These are phyloP conservation scores for Lactifluus piperatus DNA, from an alignment of 768 basidiomycete genomes.

Conservation along the genomic window DNA sequence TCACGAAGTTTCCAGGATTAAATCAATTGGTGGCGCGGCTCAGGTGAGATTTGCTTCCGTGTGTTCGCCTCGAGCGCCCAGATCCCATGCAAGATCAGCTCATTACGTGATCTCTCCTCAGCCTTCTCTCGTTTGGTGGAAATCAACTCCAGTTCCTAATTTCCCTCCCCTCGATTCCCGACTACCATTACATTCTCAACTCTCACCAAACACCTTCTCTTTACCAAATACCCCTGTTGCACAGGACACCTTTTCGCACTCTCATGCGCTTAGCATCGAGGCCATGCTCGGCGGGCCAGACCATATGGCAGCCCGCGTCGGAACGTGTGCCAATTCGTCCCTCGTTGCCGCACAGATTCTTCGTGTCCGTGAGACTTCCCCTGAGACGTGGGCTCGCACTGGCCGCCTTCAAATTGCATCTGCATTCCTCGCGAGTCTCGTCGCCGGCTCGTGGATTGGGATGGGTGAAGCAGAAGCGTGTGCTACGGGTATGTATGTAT, in stretches of 20 bases:
- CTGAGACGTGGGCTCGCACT: constrained; percentile 72
- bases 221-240: constrained; percentile 66
- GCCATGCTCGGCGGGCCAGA: constrained; percentile 71
- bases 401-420: constrained; percentile 72
- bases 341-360: constrained; percentile 69
- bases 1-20: constrained; percentile 63
- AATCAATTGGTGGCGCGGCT: constrained; percentile 68
- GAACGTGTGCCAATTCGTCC: constrained; percentile 61
- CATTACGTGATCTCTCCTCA: constrained; percentile 16
- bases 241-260: constrained; percentile 74
- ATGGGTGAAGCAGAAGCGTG: constrained; percentile 74
- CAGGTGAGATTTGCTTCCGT: constrained; percentile 36
- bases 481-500: constrained; percentile 72
- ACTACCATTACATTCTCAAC: constrained; percentile 59
- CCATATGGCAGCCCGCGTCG: constrained; percentile 66
- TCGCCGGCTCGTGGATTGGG: constrained; percentile 61
- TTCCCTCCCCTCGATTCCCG: constrained; percentile 67
- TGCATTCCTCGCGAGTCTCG: constrained; percentile 60
- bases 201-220: constrained; percentile 57
- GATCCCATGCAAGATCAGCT: constrained; percentile 3
- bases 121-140: constrained; percentile 85
- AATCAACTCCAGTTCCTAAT: constrained; percentile 63
- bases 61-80: not conserved
- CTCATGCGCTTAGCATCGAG: constrained; percentile 69
- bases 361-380: constrained; percentile 70